Evolutionary conservation across 495 filamentous ascomycete genomes (phyloP).

Genomic region (Rostrohypoxylon terebratum): DNA sequence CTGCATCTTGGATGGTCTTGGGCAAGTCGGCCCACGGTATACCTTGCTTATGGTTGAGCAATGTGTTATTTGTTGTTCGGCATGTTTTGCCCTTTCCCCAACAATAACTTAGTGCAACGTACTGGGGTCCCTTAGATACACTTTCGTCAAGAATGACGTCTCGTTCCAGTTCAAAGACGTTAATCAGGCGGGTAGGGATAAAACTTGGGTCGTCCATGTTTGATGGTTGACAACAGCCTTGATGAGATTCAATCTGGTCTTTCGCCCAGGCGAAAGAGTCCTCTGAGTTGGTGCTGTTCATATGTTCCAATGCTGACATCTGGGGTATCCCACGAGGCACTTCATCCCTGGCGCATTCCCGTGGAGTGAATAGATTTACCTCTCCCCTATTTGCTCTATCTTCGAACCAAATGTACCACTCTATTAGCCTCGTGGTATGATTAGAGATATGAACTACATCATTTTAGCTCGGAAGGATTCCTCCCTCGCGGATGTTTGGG

Average conservation of each 20-base stretch:
- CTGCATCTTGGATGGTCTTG: not conserved
- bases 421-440: too few species aligned
- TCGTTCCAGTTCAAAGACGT: not conserved
- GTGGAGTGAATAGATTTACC: not conserved
- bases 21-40: not conserved
- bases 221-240: not conserved
- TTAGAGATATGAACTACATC: too few species aligned
- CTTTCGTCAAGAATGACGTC: not conserved
- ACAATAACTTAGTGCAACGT: not conserved
- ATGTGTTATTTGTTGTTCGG: not conserved
- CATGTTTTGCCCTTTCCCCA: not conserved
- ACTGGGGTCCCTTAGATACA: not conserved
- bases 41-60: not conserved
- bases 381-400: not conserved
- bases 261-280: not conserved
- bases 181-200: not conserved
- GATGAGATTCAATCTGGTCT: not conserved
- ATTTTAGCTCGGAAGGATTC: too few species aligned
- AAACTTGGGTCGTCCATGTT: not conserved
- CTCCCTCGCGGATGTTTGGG: not conserved
- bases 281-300: not conserved
- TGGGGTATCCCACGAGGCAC: not conserved
- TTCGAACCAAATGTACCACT: too few species aligned
- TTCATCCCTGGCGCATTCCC: not conserved
- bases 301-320: not conserved